phyloP scores from a whole-genome alignment of 2,329 filamentous ascomycete species.

The Microdochium nivale region DNA sequence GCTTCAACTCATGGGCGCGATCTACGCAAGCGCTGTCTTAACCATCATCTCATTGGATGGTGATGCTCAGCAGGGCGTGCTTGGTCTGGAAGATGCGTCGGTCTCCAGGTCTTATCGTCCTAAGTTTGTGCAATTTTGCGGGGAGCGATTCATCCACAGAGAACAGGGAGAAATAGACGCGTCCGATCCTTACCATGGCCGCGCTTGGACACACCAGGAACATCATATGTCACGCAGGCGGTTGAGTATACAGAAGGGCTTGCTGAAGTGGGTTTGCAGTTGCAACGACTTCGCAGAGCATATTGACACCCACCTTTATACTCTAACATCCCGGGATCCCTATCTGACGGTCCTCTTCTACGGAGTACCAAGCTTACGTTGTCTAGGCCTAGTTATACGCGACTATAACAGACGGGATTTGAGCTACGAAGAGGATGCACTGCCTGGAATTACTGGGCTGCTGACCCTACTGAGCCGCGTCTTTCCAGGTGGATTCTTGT shows the following conservation, averaged over 20 bases:
- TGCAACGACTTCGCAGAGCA: not conserved
- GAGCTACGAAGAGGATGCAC: slow-evolving; percentile 7
- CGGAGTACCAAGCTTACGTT: not conserved
- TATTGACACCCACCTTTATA: not conserved
- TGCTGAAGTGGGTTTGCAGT: not conserved
- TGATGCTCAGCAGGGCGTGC: not conserved
- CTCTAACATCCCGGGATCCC: too few relatives aligned
- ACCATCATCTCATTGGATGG: not conserved
- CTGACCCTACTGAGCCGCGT: slow-evolving; percentile 1
- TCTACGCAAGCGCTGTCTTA: not conserved
- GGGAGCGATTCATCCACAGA: not conserved
- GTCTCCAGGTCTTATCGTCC: not conserved
- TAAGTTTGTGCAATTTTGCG: too few relatives aligned
- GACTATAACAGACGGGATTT: slow-evolving; percentile 1
- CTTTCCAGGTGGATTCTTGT: slow-evolving; percentile 10
- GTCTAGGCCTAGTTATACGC: not conserved
- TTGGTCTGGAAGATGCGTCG: not conserved
- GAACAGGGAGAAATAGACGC: not conserved
- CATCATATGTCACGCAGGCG: not conserved
- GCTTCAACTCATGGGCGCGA: too few relatives aligned
- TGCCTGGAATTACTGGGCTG: slow-evolving; percentile 5
- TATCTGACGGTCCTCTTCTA: not conserved
- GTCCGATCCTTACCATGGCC: not conserved
- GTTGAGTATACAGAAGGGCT: not conserved
- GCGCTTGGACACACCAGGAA: not conserved